Conservation (phyloP, 306 rosid species). For the Cicer judaicum region DNA sequence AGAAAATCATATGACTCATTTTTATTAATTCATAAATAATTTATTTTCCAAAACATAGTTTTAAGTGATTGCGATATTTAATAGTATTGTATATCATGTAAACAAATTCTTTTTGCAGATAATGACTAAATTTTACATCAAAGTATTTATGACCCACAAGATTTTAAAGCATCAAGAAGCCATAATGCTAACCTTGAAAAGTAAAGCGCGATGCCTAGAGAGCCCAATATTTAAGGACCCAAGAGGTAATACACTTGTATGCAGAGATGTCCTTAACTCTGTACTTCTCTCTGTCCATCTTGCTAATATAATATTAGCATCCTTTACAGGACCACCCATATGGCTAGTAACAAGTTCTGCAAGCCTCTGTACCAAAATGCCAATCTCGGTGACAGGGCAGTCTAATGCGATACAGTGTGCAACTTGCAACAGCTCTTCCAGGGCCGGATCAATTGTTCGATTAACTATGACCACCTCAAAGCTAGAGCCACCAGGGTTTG, state of each 20-base stretch:
- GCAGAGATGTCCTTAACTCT: slow-evolving; percentile 79
- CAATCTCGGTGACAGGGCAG: slow-evolving; percentile 73
- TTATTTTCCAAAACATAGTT: neutral
- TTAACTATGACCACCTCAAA: slow-evolving; percentile 89
- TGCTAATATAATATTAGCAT: slow-evolving; percentile 77
- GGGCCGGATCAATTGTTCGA: slow-evolving; percentile 68
- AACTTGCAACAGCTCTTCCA: slow-evolving; percentile 89
- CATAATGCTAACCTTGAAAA: slow-evolving; percentile 80
- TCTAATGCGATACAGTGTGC: slow-evolving; percentile 90
- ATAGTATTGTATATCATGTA: slow-evolving; percentile 12
- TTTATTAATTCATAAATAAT: slow-evolving; percentile 18
- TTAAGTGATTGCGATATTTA: neutral
- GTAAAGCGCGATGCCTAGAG: slow-evolving; percentile 96
- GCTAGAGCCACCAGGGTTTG: slow-evolving; percentile 67
- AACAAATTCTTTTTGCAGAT: slow-evolving; percentile 3
- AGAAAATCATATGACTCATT: slow-evolving; percentile 7
- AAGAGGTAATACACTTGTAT: slow-evolving; percentile 83
- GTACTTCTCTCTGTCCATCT: slow-evolving; percentile 91
- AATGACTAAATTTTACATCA: slow-evolving; percentile 38
- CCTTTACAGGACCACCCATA: slow-evolving; percentile 99
- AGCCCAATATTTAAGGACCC: slow-evolving; percentile 94
- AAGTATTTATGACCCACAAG: slow-evolving; percentile 40
- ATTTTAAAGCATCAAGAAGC: slow-evolving; percentile 22
- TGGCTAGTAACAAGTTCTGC: slow-evolving; percentile 86
- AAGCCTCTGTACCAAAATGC: slow-evolving; percentile 80